Base-by-base conservation (phyloP, 306 rosid genomes). In the Inga laurina region DNA sequence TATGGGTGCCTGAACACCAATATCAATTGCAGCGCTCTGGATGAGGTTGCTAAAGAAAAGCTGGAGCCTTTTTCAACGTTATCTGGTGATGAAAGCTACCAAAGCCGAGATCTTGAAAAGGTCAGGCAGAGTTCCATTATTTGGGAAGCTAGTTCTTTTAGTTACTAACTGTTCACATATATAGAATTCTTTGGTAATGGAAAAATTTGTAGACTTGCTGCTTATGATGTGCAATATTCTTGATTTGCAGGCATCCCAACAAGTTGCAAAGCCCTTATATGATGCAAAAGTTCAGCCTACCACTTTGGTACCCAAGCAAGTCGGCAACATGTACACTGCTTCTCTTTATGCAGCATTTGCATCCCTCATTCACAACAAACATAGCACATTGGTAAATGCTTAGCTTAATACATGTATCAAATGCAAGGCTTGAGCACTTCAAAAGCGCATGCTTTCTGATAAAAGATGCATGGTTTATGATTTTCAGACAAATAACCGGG, bases 311-410 rank as follows among this genome's bases (percentile, higher is more conserved):
- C 99, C 99, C 64, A 97, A 97, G 90, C 95, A 91, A 94, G 93
- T 94, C 24, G 99, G 99, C 80, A 97, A 97, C 90, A 94, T 97
- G 98, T 97, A 97, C 88, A 97, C 99, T 35, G 99, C 99, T n/a
- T 97, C 99, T 79, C 87, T 97, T 68, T 97, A 97, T 81, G 99
- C 99, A 39, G 99, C 99, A 81, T 94, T 94, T 84, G 97, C 87
- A 37, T 94, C 99, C 72, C 97, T 97, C 59, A 82, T 97, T 69
- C 99, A 97, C 87, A 91, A 91, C 84, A 94, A 92, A 75, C 82
- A 89, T 39, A 90, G 77, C 76, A 41, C 93, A 83, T 76, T 97
- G 99, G 99, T 97, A 82, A 87, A 79, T 82, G 8, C 75, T 18
- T 12, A 71, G 44, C 22, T 81, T 80, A 44, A 81, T 64, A 76